A percentile compares a stretch with the other conserved stretches of the same genome.
These are phyloP conservation scores for Ambispora gerdemannii DNA, from an alignment of 192 early-diverging fungal genomes.

Conservation along the genomic window DNA sequence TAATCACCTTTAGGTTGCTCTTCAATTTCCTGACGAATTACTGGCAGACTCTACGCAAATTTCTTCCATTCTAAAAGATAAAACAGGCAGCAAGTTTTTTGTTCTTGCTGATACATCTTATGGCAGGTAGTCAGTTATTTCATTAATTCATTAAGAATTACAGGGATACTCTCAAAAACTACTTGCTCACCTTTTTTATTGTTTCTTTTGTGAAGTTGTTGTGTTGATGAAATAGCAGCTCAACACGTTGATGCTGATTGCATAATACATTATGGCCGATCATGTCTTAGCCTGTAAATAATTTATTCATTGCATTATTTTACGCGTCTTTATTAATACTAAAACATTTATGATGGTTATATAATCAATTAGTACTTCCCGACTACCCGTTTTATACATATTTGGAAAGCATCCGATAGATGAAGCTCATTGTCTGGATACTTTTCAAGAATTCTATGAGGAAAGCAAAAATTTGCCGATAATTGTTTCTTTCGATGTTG, in stretches of 20 bases:
- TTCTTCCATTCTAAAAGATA: conserved; percentile 47
- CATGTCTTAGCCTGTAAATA: conserved; percentile 80
- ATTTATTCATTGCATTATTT: not conserved
- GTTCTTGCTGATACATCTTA: conserved; percentile 95
- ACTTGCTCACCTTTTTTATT: too few species aligned
- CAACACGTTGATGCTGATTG: conserved; percentile 81
- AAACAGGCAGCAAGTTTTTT: conserved; percentile 56
- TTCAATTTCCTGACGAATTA: conserved; percentile 95
- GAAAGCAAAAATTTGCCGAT: conserved; percentile 45
- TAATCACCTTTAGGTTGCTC: conserved; percentile 50
- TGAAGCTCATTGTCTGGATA: conserved; percentile 49
- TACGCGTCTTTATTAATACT: too few species aligned
- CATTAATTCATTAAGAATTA: too few species aligned
- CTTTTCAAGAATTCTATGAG: conserved; percentile 45
- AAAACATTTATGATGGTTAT: conserved; percentile 3
- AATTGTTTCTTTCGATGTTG: conserved; percentile 74
- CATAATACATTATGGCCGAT: conserved; percentile 94
- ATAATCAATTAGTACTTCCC: conserved; percentile 55
- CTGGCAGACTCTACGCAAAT: conserved; percentile 69
- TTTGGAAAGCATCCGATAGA: conserved; percentile 79
- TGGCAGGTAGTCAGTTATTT: conserved; percentile 56
- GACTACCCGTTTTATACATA: conserved; percentile 80
- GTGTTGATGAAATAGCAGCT: conserved; percentile 95
- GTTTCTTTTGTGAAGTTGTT: conserved; percentile 66
- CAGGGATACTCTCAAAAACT: too few species aligned